Conservation (phyloP, 306 rosid genomes). For the Notholithocarpus densiflorus region DNA sequence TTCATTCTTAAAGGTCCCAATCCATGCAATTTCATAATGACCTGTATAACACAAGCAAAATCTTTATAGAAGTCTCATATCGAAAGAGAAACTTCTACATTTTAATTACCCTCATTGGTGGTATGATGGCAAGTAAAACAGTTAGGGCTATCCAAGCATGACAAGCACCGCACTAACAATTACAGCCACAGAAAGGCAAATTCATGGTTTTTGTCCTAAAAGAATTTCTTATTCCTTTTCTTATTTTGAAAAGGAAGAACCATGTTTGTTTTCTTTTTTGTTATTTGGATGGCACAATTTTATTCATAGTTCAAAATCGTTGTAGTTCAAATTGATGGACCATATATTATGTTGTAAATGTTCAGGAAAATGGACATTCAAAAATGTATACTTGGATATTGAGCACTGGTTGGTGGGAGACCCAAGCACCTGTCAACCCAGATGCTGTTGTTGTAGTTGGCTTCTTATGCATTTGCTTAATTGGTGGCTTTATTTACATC, state of each 20-base stretch:
- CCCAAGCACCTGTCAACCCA: conserved; percentile 74
- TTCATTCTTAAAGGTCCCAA: neutral
- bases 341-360: conserved; percentile 21
- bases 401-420: conserved; percentile 95
- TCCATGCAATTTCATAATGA: neutral
- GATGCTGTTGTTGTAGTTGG: conserved; percentile 68
- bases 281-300: neutral
- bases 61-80: neutral
- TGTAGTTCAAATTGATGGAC: conserved; percentile 6
- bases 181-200: neutral
- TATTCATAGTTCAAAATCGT: neutral
- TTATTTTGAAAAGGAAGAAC: neutral
- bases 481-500: conserved; percentile 66
- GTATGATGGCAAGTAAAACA: neutral
- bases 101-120: neutral
- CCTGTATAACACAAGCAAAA: neutral
- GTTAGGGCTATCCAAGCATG: neutral
- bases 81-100: neutral
- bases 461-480: conserved; percentile 53
- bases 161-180: neutral
- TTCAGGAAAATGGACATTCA: conserved; percentile 84
- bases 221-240: neutral
- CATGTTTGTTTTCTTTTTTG: neutral
- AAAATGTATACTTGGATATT: conserved; percentile 71
- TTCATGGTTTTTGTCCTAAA: neutral